Evolutionary conservation across 345 rosid genomes (phyloP), one percentile per base, ranked within the genome.

Genomic region (Melaleuca alternifolia): DNA sequence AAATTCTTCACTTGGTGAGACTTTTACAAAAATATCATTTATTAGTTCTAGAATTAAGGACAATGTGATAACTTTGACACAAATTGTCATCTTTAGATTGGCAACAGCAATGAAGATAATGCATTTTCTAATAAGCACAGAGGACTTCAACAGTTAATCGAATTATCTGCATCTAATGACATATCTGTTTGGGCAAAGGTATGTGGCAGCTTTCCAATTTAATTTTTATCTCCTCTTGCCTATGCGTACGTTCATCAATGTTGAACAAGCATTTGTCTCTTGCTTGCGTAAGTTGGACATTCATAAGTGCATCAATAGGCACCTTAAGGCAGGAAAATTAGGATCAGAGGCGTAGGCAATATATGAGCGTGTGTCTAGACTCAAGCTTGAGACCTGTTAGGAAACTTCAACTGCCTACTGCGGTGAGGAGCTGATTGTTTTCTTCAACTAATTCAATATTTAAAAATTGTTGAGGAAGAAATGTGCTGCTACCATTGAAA

Each of bases 1-100:
- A 97, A 93, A 93, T 96, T 93, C 96, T 97, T 91, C 97, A 97
- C 90, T 90, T 93, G 97, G 99, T 97, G 84, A 92, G 94, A 85
- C 85, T 87, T 11, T 50, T 46, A 24, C 37, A 12, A 20, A 71
- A 71, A 37, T 71, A 33, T 71, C 10, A 71, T 71, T 71, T 37
- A 37, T 71, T 71, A 44, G 81, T 18, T 71, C 26, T 71, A 18
- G 81, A 71, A 56, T 23, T 23, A 71, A 18, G 81, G 33, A 71
- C 26, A 37, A 21, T 71, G 79, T 18, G 48, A 37, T 37, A 18
- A 37, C 83, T 86, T 53, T 83, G 11, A 44, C 44, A 83, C 44
- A 30, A 54, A 53, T 83, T 82, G 44, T 71, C 46, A 3, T 48
- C 84, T 90, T 81, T 89, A 97, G 99, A 96, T 97, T 85, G 92